These are phyloP conservation scores for Fraxinus baroniana DNA, from an alignment of 305 asterid species.

Conservation along the genomic window DNA sequence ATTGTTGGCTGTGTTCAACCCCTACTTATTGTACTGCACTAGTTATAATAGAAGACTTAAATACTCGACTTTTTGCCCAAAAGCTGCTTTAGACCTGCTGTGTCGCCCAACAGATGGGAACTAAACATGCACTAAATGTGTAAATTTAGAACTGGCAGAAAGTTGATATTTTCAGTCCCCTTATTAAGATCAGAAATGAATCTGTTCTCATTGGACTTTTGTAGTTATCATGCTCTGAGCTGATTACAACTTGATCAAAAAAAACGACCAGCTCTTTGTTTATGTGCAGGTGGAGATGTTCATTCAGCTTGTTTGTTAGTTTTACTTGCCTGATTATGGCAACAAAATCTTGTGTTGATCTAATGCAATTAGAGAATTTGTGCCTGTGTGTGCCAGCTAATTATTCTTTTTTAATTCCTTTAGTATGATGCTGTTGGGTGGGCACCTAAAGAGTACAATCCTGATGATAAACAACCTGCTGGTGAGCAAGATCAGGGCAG, in stretches of 20 bases:
- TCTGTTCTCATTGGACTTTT: background rate
- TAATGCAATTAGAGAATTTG: background rate
- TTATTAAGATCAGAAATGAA: background rate
- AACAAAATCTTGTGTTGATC: slow-evolving; percentile 7
- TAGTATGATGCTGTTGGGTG: slow-evolving; percentile 98
- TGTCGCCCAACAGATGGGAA: background rate
- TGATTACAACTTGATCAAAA: slow-evolving; percentile 3
- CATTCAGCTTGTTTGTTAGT: background rate
- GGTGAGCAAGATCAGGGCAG: slow-evolving; percentile 60
- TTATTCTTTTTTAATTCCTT: slow-evolving; percentile 23
- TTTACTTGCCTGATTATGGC: slow-evolving; percentile 1
- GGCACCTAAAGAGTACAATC: slow-evolving; percentile 96
- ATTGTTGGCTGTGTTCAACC: background rate
- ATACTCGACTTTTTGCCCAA: background rate
- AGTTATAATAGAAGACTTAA: background rate
- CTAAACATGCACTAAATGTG: background rate
- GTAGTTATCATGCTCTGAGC: background rate
- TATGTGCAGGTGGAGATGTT: background rate
- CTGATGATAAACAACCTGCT: slow-evolving; percentile 68
- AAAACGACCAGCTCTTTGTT: background rate
- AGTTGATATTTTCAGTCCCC: background rate
- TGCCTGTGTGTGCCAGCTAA: background rate
- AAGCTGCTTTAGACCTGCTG: background rate
- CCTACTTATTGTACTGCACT: background rate
- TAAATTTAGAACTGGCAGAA: background rate